phyloP scores from a whole-genome alignment of 768 basidiomycete genomes.

The Exidia glandulosa region DNA sequence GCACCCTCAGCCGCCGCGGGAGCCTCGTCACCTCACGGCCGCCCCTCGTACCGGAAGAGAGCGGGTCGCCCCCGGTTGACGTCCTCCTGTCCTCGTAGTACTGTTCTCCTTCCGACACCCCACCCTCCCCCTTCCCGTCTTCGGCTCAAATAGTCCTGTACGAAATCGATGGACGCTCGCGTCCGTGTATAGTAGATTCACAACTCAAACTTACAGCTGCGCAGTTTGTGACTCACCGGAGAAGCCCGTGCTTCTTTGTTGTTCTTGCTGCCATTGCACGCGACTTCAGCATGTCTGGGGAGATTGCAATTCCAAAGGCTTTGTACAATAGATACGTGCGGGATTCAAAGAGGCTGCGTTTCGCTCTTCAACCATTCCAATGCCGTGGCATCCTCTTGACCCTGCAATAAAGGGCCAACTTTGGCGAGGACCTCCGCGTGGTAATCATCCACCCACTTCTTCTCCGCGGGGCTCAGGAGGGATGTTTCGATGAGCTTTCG shows the following conservation, averaged over 20 bases:
- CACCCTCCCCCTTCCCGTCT: too few relatives aligned
- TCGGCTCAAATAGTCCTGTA: too few relatives aligned
- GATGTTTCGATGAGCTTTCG: conserved; percentile 61
- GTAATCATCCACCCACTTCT: conserved; percentile 74
- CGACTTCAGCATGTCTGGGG: too few relatives aligned
- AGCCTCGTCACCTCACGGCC: conserved; percentile 2
- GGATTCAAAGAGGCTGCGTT: conserved; percentile 7
- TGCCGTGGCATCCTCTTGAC: conserved; percentile 41
- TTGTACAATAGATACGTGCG: too few relatives aligned
- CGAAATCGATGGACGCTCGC: too few relatives aligned
- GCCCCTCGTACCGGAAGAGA: neutral
- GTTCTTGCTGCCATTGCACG: too few relatives aligned
- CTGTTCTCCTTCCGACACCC: too few relatives aligned
- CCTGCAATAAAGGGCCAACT: conserved; percentile 54
- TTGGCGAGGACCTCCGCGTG: conserved; percentile 68
- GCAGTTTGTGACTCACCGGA: too few relatives aligned
- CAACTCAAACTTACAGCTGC: too few relatives aligned
- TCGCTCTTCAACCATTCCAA: conserved; percentile 54
- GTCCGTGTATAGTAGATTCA: too few relatives aligned
- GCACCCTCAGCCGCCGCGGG: conserved; percentile 28
- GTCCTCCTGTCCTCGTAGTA: neutral
- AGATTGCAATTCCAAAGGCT: too few relatives aligned
- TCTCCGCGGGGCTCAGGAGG: conserved; percentile 58
- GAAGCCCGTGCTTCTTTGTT: too few relatives aligned
- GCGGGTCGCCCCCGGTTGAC: neutral